Conservation (phyloP, 208 protist species). For the Angomonas deanei region DNA sequence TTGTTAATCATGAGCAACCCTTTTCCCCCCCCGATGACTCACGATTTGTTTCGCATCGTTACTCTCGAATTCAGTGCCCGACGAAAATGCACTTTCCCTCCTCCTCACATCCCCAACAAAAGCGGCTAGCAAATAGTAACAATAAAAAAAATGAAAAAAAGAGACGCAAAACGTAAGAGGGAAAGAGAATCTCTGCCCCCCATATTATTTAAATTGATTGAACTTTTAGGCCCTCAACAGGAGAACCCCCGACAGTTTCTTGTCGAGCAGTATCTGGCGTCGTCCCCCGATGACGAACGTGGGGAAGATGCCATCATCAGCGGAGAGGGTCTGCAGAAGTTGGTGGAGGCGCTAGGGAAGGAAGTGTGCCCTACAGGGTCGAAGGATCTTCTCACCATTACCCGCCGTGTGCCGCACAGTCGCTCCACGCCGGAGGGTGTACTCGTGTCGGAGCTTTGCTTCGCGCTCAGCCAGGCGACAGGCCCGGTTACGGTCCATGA, state of each 20-base stretch:
- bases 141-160: conserved; percentile 47
- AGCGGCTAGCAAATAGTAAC: background rate
- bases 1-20: too few relatives aligned
- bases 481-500: conserved; percentile 62
- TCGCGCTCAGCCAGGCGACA: conserved; percentile 64
- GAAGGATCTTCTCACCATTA: conserved; percentile 55
- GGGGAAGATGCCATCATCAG: conserved; percentile 31
- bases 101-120: background rate
- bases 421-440: conserved; percentile 61
- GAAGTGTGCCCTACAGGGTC: conserved; percentile 35
- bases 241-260: conserved; percentile 50
- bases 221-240: conserved; percentile 27
- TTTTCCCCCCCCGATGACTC: too few relatives aligned
- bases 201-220: conserved; percentile 38
- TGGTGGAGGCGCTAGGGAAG: conserved; percentile 46
- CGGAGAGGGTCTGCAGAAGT: conserved; percentile 40
- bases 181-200: conserved; percentile 55
- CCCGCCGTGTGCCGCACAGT: conserved; percentile 73
- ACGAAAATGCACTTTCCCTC: background rate
- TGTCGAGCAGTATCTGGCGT: background rate
- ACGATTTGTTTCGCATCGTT: too few relatives aligned
- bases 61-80: background rate
- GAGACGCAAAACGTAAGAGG: conserved; percentile 55
- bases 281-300: background rate
- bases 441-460: conserved; percentile 77